Percentiles rank a stretch among this genome's conserved stretches.
phyloP scores from a whole-genome alignment of 148 eudicot genomes.

The Fagopyrum tataricum region DNA sequence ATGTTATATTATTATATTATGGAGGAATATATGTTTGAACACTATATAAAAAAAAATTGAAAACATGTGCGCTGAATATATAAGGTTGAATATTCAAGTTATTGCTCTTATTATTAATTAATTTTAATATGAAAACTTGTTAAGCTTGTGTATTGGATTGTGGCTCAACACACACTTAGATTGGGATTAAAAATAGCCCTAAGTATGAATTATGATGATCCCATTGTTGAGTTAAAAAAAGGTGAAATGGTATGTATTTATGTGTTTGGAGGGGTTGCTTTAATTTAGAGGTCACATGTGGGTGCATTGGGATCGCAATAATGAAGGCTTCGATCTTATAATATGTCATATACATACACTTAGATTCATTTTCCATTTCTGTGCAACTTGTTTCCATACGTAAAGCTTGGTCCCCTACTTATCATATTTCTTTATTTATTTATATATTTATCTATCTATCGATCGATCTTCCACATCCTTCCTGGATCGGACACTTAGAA shows the following conservation, averaged over 20 bases:
- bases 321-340: neutral
- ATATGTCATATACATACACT: neutral
- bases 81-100: too few relatives aligned
- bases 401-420: slow-evolving; percentile 1
- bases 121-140: too few relatives aligned
- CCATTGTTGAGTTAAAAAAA: neutral
- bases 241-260: neutral
- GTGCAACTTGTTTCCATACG: slow-evolving; percentile 1
- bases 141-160: too few relatives aligned
- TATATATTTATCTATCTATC: neutral
- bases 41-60: too few relatives aligned
- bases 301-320: slow-evolving; percentile 2
- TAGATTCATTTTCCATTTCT: neutral
- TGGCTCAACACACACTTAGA: too few relatives aligned
- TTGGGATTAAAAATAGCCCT: too few relatives aligned
- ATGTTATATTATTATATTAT: too few relatives aligned
- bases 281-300: slow-evolving; percentile 6
- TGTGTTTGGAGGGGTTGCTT: slow-evolving; percentile 2
- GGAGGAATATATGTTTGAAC: too few relatives aligned
- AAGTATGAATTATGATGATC: too few relatives aligned
- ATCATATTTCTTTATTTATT: neutral
- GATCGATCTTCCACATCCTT: neutral
- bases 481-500: neutral
- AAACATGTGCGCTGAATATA: too few relatives aligned
- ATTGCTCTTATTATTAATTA: too few relatives aligned